phyloP scores from a whole-genome alignment of 768 basidiomycete species.

The Hypholoma fasciculare region DNA sequence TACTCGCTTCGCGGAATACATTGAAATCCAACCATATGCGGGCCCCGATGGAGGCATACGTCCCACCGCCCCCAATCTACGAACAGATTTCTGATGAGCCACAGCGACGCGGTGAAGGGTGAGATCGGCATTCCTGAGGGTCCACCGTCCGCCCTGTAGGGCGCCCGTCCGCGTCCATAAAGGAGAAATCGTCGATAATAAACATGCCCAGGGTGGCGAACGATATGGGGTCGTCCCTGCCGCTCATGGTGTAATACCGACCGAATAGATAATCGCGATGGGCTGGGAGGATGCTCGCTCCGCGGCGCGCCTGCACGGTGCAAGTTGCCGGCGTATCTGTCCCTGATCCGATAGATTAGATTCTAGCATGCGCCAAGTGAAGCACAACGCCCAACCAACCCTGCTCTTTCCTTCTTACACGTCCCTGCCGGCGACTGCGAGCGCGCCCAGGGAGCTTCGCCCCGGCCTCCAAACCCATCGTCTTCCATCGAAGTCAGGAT shows the following conservation, averaged over 20 bases:
- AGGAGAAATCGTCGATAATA: conserved; percentile 83
- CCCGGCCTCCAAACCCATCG: no score
- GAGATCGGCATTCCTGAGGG: conserved; percentile 46
- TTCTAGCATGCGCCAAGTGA: no score
- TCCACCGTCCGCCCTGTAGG: conserved; percentile 45
- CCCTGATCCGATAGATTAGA: no score
- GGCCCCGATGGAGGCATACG: conserved; percentile 77
- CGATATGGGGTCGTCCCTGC: background rate
- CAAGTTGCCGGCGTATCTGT: background rate
- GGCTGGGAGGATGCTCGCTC: background rate
- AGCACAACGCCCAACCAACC: background rate
- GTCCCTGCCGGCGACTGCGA: conserved; percentile 1
- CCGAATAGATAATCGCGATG: background rate
- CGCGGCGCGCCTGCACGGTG: background rate
- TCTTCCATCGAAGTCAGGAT: no score
- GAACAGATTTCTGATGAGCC: conserved; percentile 5
- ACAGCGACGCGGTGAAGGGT: background rate
- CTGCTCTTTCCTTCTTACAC: conserved; percentile 4
- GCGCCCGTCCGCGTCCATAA: conserved; percentile 54
- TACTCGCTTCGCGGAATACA: no score
- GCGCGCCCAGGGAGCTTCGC: no score
- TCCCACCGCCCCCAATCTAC: conserved; percentile 90
- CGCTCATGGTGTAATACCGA: background rate
- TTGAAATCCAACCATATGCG: conserved; percentile 62
- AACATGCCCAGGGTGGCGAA: conserved; percentile 87